A percentile compares a stretch with the other conserved stretches of the same genome.
Evolutionary conservation across 495 filamentous ascomycete species (phyloP).

Genomic region (Neurospora sp.): DNA sequence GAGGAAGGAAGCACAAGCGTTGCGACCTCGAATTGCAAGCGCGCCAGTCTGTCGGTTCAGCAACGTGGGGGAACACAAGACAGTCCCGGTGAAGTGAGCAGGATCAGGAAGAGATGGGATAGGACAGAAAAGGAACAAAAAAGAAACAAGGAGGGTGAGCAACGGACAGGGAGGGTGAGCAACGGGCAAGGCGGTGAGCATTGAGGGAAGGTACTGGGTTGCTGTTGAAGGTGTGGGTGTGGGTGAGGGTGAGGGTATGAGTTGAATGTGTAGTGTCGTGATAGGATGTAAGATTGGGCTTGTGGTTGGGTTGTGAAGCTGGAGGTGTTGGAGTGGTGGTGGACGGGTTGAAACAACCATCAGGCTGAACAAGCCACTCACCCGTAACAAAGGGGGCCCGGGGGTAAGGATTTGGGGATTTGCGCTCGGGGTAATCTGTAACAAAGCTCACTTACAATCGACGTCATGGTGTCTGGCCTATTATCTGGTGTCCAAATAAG

Average conservation of each 20-base stretch:
- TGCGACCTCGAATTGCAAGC: neutral
- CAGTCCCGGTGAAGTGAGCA: neutral
- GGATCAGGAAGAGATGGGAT: neutral
- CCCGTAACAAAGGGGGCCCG: conserved; percentile 1
- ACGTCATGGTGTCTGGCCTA: conserved; percentile 28
- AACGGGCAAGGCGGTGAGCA: neutral
- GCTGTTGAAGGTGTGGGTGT: neutral
- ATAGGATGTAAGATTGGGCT: neutral
- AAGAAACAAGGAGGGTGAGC: neutral
- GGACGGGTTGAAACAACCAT: conserved; percentile 2
- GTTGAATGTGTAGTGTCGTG: neutral
- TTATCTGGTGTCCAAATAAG: conserved; percentile 3
- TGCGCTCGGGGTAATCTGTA: neutral
- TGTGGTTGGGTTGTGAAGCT: conserved; percentile 6
- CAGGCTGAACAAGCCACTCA: conserved; percentile 6
- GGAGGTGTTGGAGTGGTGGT: conserved; percentile 2
- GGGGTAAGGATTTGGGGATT: neutral
- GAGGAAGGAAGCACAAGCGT: neutral
- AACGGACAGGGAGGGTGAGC: neutral
- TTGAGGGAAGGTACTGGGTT: neutral
- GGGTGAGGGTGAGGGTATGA: neutral
- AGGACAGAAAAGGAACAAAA: neutral
- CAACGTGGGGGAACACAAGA: conserved; percentile 1
- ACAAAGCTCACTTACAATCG: conserved; percentile 30
- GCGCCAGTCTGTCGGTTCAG: neutral